Conservation (phyloP, 768 basidiomycete species). For the Lanmaoa rubissima region DNA sequence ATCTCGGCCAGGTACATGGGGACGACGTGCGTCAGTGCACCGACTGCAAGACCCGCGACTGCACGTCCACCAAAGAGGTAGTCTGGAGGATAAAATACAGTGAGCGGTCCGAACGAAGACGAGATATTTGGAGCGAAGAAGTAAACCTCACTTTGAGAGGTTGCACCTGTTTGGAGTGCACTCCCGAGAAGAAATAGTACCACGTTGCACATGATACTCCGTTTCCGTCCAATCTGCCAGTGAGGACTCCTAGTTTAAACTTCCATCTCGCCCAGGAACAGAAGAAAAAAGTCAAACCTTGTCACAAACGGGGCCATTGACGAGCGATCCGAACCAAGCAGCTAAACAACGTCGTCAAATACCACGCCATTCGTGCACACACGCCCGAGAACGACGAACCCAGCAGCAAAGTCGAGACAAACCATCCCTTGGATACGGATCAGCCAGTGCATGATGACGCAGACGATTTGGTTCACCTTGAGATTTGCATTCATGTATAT, state of each 20-base stretch:
- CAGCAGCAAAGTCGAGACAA: slow-evolving; percentile 29
- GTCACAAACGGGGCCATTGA: slow-evolving; percentile 33
- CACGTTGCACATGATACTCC: slow-evolving; percentile 28
- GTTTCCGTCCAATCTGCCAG: slow-evolving; percentile 28
- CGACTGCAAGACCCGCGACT: slow-evolving; percentile 17
- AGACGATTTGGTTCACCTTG: slow-evolving; percentile 15
- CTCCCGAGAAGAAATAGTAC: slow-evolving; percentile 31
- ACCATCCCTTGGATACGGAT: slow-evolving; percentile 28
- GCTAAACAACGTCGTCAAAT: slow-evolving; percentile 21
- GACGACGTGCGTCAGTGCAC: slow-evolving; percentile 25
- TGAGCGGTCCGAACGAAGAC: neutral
- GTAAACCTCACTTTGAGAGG: slow-evolving; percentile 14
- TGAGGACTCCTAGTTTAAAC: neutral
- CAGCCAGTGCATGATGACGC: neutral
- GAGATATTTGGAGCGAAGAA: neutral
- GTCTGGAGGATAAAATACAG: slow-evolving; percentile 6
- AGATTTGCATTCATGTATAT: slow-evolving; percentile 29
- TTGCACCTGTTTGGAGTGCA: slow-evolving; percentile 33
- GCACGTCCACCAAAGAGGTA: slow-evolving; percentile 32
- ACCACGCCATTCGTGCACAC: neutral
- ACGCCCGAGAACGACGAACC: slow-evolving; percentile 14
- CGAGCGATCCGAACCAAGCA: slow-evolving; percentile 31
- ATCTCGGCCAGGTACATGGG: slow-evolving; percentile 40
- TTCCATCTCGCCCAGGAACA: neutral
- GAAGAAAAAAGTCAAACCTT: slow-evolving; percentile 14